A percentile compares a stretch with the other conserved stretches of the same genome.
Evolutionary conservation across 2,329 filamentous ascomycete species (phyloP).

Genomic region (Phaeoacremonium minimum): DNA sequence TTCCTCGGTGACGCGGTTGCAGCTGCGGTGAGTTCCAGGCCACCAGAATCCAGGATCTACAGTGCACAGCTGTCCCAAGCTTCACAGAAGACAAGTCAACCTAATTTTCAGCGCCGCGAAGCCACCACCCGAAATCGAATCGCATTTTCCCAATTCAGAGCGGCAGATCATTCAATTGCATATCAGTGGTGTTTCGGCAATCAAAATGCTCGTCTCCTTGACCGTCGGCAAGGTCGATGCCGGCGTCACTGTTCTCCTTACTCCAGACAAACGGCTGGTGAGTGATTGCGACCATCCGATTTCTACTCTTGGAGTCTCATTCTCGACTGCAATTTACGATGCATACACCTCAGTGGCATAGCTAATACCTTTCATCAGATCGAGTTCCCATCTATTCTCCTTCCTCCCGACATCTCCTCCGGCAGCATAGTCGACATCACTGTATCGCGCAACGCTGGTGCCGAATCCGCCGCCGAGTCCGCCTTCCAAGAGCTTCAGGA

Average conservation of each 20-base stretch:
- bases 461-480: slow-evolving; percentile 70
- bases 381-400: slow-evolving; percentile 95
- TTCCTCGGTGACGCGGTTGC: no score
- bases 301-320: slow-evolving; percentile 10
- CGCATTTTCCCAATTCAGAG: no score
- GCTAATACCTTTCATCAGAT: slow-evolving; percentile 60
- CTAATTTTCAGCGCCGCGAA: no score
- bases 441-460: slow-evolving; percentile 77
- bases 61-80: no score
- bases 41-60: no score
- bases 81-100: no score
- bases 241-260: slow-evolving; percentile 93
- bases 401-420: slow-evolving; percentile 90
- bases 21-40: no score
- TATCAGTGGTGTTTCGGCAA: no score
- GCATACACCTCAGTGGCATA: not conserved
- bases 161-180: no score
- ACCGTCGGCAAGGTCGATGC: slow-evolving; percentile 99
- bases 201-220: slow-evolving; percentile 84
- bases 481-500: slow-evolving; percentile 84
- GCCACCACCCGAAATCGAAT: no score
- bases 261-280: slow-evolving; percentile 94
- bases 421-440: slow-evolving; percentile 98
- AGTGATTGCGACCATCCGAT: slow-evolving; percentile 23
- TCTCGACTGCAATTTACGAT: not conserved